Evolutionary conservation across 495 filamentous ascomycete species (phyloP), one percentile per base, ranked within the genome.

Genomic region (Sabuloglossum arenarium): DNA sequence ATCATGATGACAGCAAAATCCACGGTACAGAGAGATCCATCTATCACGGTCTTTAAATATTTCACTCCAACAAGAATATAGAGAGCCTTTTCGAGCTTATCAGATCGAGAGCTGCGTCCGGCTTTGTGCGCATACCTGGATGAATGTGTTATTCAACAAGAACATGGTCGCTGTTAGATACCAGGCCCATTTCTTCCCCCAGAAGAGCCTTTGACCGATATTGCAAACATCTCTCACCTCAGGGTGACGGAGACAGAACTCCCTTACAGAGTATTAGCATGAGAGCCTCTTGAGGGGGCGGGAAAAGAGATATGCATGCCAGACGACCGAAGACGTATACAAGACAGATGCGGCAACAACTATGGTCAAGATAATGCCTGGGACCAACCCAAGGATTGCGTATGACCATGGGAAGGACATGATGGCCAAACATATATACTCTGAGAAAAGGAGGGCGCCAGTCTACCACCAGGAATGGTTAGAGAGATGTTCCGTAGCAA

Each of bases 351-450:
- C 74, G 8, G 87, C 85, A 53, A 86, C 75, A 28, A 87, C 77
- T 3, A 86, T 73, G 0, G 87, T 94, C 60, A 91, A 63, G 58
- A 94, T 89, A 58, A 94, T 65, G 43, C 86, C 86, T 0, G 87
- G 87, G n/a, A 91, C 85, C 27, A 94, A 74, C 10, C 87, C 87
- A 23, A 94, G 75, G 34, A 88, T 71, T 8, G 86, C 86, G 69
- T 94, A 94, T 0, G 86, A 89, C 73, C 82, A 91, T 0, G 87
- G 87, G 64, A 93, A 93, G 23, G 84, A 89, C 87, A 94, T 94
- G 62, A 93, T 94, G 37, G 87, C 86, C 72, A 94, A 67, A 68
- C 86, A 93, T 53, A 94, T 94, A 62, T 94, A 94, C 68, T 94
- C 87, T 9, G 84, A 86, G 68, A 94, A 91, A 53, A 94, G 78